Conservation (phyloP, 768 basidiomycete species). For the Boletus sensibilis region DNA sequence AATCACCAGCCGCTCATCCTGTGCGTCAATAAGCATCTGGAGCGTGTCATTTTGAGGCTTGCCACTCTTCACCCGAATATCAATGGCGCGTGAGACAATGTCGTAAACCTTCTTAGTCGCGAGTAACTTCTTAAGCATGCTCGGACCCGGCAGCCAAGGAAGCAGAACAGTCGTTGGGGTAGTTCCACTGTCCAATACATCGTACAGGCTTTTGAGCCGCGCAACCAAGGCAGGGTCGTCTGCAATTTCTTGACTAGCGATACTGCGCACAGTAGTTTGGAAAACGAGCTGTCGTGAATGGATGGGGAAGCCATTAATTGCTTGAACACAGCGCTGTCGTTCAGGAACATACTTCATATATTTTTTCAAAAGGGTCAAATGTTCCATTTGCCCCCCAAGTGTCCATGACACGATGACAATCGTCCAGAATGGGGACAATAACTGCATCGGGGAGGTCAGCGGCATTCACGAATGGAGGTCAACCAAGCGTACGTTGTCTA, state of each 20-base stretch:
- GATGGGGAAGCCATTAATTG: neutral
- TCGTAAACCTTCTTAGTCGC: slow-evolving; percentile 77
- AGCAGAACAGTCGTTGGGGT: slow-evolving; percentile 71
- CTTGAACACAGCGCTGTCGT: neutral
- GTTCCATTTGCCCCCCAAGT: slow-evolving; percentile 63
- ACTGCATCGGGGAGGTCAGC: slow-evolving; percentile 42
- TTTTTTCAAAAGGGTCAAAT: slow-evolving; percentile 69
- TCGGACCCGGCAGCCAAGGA: slow-evolving; percentile 75
- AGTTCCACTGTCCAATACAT: slow-evolving; percentile 65
- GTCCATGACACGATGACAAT: slow-evolving; percentile 59
- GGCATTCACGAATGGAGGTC: neutral
- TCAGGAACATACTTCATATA: slow-evolving; percentile 55
- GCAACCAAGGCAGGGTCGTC: slow-evolving; percentile 60
- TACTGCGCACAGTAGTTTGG: slow-evolving; percentile 67
- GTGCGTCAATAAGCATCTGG: slow-evolving; percentile 69
- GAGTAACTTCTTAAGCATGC: slow-evolving; percentile 66
- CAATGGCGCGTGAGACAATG: slow-evolving; percentile 58
- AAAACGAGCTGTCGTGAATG: slow-evolving; percentile 54
- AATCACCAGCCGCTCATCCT: slow-evolving; percentile 65
- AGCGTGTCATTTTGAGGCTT: slow-evolving; percentile 62
- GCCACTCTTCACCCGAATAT: slow-evolving; percentile 56
- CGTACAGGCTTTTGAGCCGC: slow-evolving; percentile 64
- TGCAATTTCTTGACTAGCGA: slow-evolving; percentile 68
- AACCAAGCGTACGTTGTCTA: slow-evolving; percentile 49
- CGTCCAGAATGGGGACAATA: slow-evolving; percentile 62